Evolutionary conservation across 2,329 filamentous ascomycete genomes (phyloP), one percentile per base, ranked within the genome.

Genomic region (Diaporthe capsici): DNA sequence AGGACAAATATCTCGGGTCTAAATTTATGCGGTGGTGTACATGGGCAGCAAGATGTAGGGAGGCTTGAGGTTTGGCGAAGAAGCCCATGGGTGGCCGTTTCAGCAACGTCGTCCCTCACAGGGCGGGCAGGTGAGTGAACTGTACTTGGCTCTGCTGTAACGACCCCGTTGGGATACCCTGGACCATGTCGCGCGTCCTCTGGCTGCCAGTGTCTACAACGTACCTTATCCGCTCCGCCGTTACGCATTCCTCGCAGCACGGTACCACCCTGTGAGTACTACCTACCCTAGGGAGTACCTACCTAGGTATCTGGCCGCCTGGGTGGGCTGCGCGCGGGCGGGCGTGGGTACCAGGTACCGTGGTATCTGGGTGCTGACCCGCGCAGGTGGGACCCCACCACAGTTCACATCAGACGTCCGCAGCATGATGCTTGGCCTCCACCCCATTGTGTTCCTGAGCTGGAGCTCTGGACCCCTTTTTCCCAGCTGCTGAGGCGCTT

Each of bases 361-460:
- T 53, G 65, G 44, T 25, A 61, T 68, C 31, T 39, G 34, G 65
- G 28, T 53, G 44, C 65, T 68, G 65, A 53, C 65, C 65, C 65
- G 65, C 49, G 47, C 47, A 53, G 31, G 65, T 68, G 65, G 65
- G 65, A 53, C 65, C 65, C 65, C 65, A 53, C 47, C 65, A 51
- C 47, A 22, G 65, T 53, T 68, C 65, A 53, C 65, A 68, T 68
- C 65, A 68, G 65, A 68, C 65, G 47, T 68, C 28, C 65, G 47
- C 65, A 53, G 44, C 44, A 68, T 51, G 65, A 68, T 68, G 65
- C 65, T 68, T 68, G 65, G 65, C 65, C 47, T 68, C 65, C 65
- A 68, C 65, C 47, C 47, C 22, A 39, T 68, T 53, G 65, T 39
- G 65, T 68, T 68, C 65, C 65, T 53, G 65, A 68, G 47, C 65